phyloP scores from a whole-genome alignment of 345 rosid genomes.

The Turnera subulata region DNA sequence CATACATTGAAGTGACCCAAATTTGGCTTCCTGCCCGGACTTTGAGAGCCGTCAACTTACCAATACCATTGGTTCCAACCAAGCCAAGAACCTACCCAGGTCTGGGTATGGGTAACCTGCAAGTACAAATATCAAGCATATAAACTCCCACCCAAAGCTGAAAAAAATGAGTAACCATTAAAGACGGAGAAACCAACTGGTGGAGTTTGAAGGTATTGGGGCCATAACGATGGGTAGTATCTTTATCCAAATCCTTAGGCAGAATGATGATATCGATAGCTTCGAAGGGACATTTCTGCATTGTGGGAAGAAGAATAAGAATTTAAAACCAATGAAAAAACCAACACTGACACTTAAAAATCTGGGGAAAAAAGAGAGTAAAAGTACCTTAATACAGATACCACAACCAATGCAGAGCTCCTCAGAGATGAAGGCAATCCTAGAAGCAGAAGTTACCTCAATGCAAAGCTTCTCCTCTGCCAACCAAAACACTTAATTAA shows the following conservation, averaged over 20 bases:
- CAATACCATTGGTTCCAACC: constrained; percentile 99
- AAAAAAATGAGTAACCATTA: no score
- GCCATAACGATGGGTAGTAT: constrained; percentile 96
- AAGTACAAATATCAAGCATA: no score
- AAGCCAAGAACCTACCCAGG: constrained; percentile 99
- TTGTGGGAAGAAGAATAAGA: no score
- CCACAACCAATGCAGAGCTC: constrained; percentile 98
- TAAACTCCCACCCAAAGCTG: not conserved
- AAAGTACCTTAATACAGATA: constrained; percentile 82
- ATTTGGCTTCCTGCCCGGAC: constrained; percentile 93
- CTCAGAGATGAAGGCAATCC: constrained; percentile 95
- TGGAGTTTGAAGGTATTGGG: constrained; percentile 92
- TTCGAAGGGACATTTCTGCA: no score
- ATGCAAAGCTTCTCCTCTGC: no score
- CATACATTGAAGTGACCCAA: constrained; percentile 86
- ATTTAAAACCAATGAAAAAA: no score
- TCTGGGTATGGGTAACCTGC: constrained; percentile 94
- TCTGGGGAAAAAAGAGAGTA: no score
- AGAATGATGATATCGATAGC: constrained; percentile 95
- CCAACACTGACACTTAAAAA: no score
- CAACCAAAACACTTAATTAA: no score
- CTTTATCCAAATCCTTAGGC: constrained; percentile 87
- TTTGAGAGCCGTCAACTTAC: constrained; percentile 95
- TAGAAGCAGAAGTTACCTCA: no score
- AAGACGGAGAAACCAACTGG: constrained; percentile 39